Evolutionary conservation across 106 monocot genomes (phyloP).

Genomic region (Narthecium ossifragum): DNA sequence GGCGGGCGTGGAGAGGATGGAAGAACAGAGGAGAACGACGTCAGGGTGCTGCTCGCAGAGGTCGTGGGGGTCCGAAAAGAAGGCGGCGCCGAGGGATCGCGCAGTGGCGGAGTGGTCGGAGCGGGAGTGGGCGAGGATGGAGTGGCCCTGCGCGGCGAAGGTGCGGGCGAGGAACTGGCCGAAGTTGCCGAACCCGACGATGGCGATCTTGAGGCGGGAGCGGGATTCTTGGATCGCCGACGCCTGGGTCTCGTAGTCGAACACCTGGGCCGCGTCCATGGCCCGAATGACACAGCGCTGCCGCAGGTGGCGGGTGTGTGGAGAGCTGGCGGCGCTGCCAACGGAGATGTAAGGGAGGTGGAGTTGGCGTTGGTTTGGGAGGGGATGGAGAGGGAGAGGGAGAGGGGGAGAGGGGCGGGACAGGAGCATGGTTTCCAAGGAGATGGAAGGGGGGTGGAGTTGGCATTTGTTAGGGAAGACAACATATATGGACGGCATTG

Average conservation of each 20-base stretch:
- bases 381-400: too few species aligned
- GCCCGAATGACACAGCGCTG: conserved; percentile 9
- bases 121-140: conserved; percentile 60
- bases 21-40: conserved; percentile 48
- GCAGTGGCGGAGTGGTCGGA: conserved; percentile 52
- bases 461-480: too few species aligned
- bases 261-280: conserved; percentile 51
- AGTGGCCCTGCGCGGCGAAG: conserved; percentile 48
- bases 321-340: neutral
- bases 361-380: neutral
- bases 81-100: conserved; percentile 27
- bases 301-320: conserved; percentile 4
- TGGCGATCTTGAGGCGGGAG: conserved; percentile 55
- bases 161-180: conserved; percentile 56
- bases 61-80: conserved; percentile 53
- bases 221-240: conserved; percentile 1
- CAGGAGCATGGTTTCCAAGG: too few species aligned
- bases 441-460: too few species aligned
- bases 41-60: conserved; percentile 81
- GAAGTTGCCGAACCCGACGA: conserved; percentile 76
- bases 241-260: conserved; percentile 35
- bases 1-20: conserved; percentile 36
- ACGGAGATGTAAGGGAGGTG: neutral
- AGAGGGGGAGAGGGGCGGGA: too few species aligned
- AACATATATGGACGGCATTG: too few species aligned